Conservation (phyloP, 73 alveolate species). For the Blepharisma stoltei region DNA sequence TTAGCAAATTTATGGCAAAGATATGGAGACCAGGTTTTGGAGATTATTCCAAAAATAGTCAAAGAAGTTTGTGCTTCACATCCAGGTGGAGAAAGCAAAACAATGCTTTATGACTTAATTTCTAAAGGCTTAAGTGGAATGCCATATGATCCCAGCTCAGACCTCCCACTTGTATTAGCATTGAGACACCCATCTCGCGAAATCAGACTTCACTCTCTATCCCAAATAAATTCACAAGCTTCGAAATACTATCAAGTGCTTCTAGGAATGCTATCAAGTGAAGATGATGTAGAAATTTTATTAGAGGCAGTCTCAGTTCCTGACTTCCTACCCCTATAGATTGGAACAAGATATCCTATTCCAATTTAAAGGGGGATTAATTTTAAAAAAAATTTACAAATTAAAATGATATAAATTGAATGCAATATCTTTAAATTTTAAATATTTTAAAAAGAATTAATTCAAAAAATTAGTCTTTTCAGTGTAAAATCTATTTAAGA, state of each 20-base stretch:
- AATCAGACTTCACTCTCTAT: neutral
- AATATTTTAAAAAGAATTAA: too few relatives aligned
- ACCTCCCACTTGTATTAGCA: neutral
- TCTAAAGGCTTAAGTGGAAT: neutral
- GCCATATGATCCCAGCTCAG: slow-evolving; percentile 15
- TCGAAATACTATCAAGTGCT: neutral
- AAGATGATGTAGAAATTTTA: slow-evolving; percentile 46
- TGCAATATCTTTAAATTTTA: too few relatives aligned
- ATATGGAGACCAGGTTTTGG: neutral
- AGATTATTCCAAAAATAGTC: neutral
- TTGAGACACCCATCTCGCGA: neutral
- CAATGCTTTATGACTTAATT: neutral
- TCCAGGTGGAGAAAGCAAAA: neutral
- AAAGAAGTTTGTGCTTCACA: neutral
- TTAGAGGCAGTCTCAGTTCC: too few relatives aligned
- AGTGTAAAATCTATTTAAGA: too few relatives aligned
- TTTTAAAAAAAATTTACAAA: too few relatives aligned
- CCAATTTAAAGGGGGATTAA: too few relatives aligned
- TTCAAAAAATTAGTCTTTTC: too few relatives aligned
- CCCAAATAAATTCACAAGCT: neutral
- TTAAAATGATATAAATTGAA: too few relatives aligned
- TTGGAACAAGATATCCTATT: too few relatives aligned
- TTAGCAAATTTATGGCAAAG: neutral
- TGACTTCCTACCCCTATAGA: too few relatives aligned
- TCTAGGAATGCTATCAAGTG: slow-evolving; percentile 76